Evolutionary conservation across 148 eudicot species (phyloP).

Genomic region (Rhododendron molle): DNA sequence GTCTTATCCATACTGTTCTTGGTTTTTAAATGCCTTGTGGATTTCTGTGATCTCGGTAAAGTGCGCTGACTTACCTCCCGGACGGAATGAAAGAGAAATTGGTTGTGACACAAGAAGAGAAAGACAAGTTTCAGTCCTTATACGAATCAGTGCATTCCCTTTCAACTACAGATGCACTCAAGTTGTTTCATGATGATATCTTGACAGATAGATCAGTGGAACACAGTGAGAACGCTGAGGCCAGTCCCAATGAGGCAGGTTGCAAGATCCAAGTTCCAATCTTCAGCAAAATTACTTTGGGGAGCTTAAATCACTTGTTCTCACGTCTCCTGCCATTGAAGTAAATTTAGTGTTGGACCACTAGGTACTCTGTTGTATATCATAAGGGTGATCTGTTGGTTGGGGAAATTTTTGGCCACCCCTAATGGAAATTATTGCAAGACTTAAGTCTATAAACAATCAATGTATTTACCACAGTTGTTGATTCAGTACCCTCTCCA

Average conservation of each 20-base stretch:
- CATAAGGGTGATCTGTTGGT: neutral
- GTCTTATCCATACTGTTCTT: too few relatives aligned
- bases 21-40: neutral
- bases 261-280: constrained; percentile 16
- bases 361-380: neutral
- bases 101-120: constrained; percentile 46
- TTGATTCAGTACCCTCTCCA: neutral
- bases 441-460: neutral
- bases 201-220: constrained; percentile 22
- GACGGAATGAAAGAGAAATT: constrained; percentile 43
- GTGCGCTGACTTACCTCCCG: constrained; percentile 63
- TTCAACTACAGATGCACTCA: constrained; percentile 60
- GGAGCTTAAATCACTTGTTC: too few relatives aligned
- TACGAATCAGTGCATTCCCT: constrained; percentile 49
- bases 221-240: constrained; percentile 11
- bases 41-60: constrained; percentile 20
- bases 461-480: neutral
- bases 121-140: constrained; percentile 42
- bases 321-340: constrained; percentile 29
- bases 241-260: constrained; percentile 13
- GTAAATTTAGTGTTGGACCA: constrained; percentile 23
- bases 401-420: neutral
- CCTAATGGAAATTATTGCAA: neutral
- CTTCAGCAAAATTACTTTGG: constrained; percentile 31
- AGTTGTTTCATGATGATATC: constrained; percentile 41